A percentile compares a stretch with the other conserved stretches of the same genome.
These are phyloP conservation scores for Ramaria rubella DNA, from an alignment of 768 basidiomycete genomes.

Conservation along the genomic window DNA sequence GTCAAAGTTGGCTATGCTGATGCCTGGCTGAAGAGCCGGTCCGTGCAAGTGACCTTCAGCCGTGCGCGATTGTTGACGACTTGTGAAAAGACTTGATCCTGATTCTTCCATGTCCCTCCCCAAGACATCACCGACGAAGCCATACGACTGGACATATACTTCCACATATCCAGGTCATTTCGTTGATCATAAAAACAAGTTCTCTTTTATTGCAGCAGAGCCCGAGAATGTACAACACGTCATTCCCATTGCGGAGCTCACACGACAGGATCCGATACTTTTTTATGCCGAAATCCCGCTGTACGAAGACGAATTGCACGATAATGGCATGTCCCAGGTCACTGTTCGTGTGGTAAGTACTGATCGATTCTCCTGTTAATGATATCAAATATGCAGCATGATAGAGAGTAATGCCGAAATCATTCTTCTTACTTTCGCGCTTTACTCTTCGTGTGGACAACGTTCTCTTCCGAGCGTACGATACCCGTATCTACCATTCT, in stretches of 20 bases:
- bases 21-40: conserved; percentile 90
- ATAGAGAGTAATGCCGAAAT: conserved; percentile 96
- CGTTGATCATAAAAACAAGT: conserved; percentile 5
- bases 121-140: conserved; percentile 67
- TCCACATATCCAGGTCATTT: conserved; percentile 72
- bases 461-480: conserved; percentile 85
- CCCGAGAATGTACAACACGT: conserved; percentile 47
- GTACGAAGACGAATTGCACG: conserved; percentile 95
- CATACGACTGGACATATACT: conserved; percentile 98
- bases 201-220: conserved; percentile 37
- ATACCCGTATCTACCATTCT: conserved; percentile 86
- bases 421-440: conserved; percentile 82
- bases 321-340: conserved; percentile 85
- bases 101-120: conserved; percentile 61
- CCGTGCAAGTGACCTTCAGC: conserved; percentile 18
- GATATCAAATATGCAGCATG: neutral
- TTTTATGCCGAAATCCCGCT: conserved; percentile 94
- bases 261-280: conserved; percentile 90
- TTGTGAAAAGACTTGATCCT: conserved; percentile 53
- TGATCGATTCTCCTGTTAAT: neutral
- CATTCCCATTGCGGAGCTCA: conserved; percentile 82
- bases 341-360: conserved; percentile 79
- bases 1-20: conserved; percentile 95
- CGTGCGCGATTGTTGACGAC: conserved; percentile 5
- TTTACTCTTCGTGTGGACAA: conserved; percentile 94